A percentile compares a stretch with the other conserved stretches of the same genome.
Conservation (phyloP, 1,139 yeast species). For the Geotrichum australiense region DNA sequence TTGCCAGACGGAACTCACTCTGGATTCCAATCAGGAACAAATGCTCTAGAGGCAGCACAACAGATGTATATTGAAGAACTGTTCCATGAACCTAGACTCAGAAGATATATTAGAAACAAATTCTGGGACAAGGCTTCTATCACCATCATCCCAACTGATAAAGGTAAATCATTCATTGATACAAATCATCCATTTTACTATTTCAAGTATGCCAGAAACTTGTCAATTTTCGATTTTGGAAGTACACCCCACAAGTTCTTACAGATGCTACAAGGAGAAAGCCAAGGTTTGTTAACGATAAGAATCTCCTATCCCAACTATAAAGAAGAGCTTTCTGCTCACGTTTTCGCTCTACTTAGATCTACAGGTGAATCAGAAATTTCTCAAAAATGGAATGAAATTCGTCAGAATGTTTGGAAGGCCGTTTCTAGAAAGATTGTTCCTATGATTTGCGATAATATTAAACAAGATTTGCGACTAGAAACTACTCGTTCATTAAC, state of each 20-base stretch:
- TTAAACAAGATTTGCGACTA: conserved; percentile 76
- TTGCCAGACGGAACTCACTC: conserved; percentile 34
- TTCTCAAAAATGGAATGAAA: conserved; percentile 74
- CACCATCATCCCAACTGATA: conserved; percentile 74
- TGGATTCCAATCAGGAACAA: conserved; percentile 50
- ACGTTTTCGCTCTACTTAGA: conserved; percentile 52
- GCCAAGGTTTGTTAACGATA: conserved; percentile 47
- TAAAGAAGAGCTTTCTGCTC: conserved; percentile 43
- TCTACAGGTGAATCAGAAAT: conserved; percentile 82
- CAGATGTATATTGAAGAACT: conserved; percentile 74
- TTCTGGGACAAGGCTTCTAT: conserved; percentile 63
- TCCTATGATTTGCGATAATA: conserved; percentile 61
- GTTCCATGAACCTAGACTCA: conserved; percentile 71
- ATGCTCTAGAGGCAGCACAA: conserved; percentile 68
- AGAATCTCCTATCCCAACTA: conserved; percentile 38
- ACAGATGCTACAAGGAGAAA: conserved; percentile 88
- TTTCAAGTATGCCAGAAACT: conserved; percentile 82
- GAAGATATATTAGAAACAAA: conserved; percentile 66
- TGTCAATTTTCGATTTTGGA: conserved; percentile 67
- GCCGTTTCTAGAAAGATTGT: conserved; percentile 63
- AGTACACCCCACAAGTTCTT: conserved; percentile 72
- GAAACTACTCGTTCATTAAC: conserved; percentile 70
- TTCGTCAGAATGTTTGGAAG: conserved; percentile 61
- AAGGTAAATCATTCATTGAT: conserved; percentile 77
- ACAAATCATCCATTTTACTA: conserved; percentile 78